A percentile compares a stretch with the other conserved stretches of the same genome.
These are phyloP conservation scores for Fomitopsis serialis DNA, from an alignment of 768 basidiomycete genomes.

Conservation along the genomic window DNA sequence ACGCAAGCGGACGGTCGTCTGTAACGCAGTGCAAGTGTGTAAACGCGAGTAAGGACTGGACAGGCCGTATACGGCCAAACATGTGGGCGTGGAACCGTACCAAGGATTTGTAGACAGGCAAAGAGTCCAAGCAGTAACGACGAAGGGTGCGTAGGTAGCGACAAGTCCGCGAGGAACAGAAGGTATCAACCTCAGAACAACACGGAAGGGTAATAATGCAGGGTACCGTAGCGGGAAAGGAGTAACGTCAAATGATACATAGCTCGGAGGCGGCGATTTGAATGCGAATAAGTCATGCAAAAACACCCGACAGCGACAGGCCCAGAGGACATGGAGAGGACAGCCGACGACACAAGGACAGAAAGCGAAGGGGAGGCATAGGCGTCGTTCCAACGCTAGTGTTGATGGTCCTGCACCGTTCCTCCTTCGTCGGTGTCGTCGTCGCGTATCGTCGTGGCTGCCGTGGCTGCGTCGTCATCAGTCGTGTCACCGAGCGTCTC, in stretches of 20 bases:
- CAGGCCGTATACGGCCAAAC: slow-evolving; percentile 4
- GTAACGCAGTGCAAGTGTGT: not conserved
- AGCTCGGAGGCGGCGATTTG: not conserved
- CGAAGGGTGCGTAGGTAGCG: slow-evolving; percentile 6
- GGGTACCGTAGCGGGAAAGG: not conserved
- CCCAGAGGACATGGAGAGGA: not conserved
- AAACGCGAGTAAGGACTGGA: slow-evolving; percentile 4
- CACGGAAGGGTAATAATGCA: slow-evolving; percentile 10
- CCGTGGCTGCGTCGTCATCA: slow-evolving; percentile 17
- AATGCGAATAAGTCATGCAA: slow-evolving; percentile 4
- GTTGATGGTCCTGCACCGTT: slow-evolving; percentile 35
- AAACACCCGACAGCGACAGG: not conserved
- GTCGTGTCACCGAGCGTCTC: slow-evolving; percentile 58
- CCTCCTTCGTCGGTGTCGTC: slow-evolving; percentile 29
- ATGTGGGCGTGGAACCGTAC: slow-evolving; percentile 1
- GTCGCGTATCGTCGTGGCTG: slow-evolving; percentile 23
- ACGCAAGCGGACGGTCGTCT: not conserved
- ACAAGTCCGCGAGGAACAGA: slow-evolving; percentile 3
- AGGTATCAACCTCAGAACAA: slow-evolving; percentile 2
- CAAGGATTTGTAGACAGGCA: slow-evolving; percentile 3
- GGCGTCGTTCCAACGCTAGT: slow-evolving; percentile 12
- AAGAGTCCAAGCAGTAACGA: slow-evolving; percentile 1
- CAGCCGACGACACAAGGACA: not conserved
- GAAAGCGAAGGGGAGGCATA: slow-evolving; percentile 1
- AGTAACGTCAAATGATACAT: slow-evolving; percentile 5